These are phyloP conservation scores for Crataegus laevigata DNA, from an alignment of 306 rosid genomes.

Conservation along the genomic window DNA sequence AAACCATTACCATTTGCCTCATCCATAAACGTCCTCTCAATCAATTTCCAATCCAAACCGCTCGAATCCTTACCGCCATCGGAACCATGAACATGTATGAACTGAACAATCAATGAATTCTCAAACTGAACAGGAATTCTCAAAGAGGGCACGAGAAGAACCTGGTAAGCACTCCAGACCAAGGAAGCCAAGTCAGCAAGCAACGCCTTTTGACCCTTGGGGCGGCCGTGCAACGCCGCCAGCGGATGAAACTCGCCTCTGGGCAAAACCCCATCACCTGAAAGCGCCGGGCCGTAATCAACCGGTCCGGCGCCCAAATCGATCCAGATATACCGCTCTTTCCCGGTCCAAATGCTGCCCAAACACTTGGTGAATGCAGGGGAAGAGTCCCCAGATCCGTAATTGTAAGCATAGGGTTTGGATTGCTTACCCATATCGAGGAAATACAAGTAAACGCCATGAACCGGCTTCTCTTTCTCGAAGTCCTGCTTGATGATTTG, in stretches of 20 bases:
- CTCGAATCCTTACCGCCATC: slow-evolving; percentile 28
- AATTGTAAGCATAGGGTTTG: slow-evolving; percentile 72
- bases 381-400: slow-evolving; percentile 57
- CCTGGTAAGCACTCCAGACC: slow-evolving; percentile 76
- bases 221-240: slow-evolving; percentile 64
- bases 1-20: slow-evolving; percentile 49
- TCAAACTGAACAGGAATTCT: slow-evolving; percentile 74
- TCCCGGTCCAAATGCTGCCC: slow-evolving; percentile 72
- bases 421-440: slow-evolving; percentile 50
- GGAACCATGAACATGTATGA: slow-evolving; percentile 48
- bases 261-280: slow-evolving; percentile 84
- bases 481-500: slow-evolving; percentile 41
- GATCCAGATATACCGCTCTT: slow-evolving; percentile 67
- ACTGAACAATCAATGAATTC: slow-evolving; percentile 56
- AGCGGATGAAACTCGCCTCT: slow-evolving; percentile 84
- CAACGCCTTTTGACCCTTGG: slow-evolving; percentile 58
- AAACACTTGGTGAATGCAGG: slow-evolving; percentile 59
- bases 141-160: slow-evolving; percentile 74
- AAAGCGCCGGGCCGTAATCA: slow-evolving; percentile 78
- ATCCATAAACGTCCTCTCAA: slow-evolving; percentile 56
- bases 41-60: slow-evolving; percentile 63
- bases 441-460: slow-evolving; percentile 61
- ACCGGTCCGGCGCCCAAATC: slow-evolving; percentile 90
- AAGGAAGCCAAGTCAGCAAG: slow-evolving; percentile 69
- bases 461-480: slow-evolving; percentile 36